Evolutionary conservation across 768 basidiomycete genomes (phyloP).

Genomic region (Jaapia argillacea): DNA sequence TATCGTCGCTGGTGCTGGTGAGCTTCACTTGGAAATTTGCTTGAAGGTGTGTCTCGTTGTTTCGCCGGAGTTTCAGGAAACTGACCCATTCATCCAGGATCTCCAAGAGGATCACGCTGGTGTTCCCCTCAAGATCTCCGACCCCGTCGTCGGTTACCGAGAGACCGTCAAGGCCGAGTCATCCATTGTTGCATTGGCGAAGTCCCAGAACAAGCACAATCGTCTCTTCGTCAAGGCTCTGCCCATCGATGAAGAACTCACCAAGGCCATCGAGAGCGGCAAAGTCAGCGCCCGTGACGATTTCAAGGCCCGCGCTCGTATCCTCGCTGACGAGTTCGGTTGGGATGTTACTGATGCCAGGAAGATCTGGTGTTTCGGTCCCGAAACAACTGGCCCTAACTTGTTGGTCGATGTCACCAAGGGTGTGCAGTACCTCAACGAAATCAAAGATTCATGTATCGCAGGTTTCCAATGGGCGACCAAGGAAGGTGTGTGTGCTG

Average conservation of each 20-base stretch:
- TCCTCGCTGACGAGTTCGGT: conserved; percentile 91
- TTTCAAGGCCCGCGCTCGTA: conserved; percentile 92
- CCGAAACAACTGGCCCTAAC: conserved; percentile 96
- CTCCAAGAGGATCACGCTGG: conserved; percentile 99
- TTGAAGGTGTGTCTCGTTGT: conserved; percentile 56
- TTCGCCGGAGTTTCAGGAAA: neutral
- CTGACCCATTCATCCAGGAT: conserved; percentile 43
- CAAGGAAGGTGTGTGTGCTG: conserved; percentile 93
- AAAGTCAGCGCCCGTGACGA: conserved; percentile 87
- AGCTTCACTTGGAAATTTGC: conserved; percentile 98
- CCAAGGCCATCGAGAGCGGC: conserved; percentile 85
- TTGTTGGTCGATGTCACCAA: conserved; percentile 96
- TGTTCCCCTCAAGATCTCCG: conserved; percentile 96
- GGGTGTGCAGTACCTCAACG: conserved; percentile 98
- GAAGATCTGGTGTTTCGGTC: conserved; percentile 99
- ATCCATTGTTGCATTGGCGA: conserved; percentile 90
- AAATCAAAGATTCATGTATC: conserved; percentile 99
- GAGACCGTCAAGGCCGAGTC: conserved; percentile 98
- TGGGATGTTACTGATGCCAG: conserved; percentile 99
- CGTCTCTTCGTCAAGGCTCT: conserved; percentile 90
- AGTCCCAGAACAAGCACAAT: conserved; percentile 99
- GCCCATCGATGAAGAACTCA: conserved; percentile 91
- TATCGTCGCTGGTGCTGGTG: conserved; percentile 98
- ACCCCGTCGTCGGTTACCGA: conserved; percentile 94
- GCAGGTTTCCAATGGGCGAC: conserved; percentile 99